Conservation (phyloP, 2,329 filamentous ascomycete species). For the Verticillium isaacii region DNA sequence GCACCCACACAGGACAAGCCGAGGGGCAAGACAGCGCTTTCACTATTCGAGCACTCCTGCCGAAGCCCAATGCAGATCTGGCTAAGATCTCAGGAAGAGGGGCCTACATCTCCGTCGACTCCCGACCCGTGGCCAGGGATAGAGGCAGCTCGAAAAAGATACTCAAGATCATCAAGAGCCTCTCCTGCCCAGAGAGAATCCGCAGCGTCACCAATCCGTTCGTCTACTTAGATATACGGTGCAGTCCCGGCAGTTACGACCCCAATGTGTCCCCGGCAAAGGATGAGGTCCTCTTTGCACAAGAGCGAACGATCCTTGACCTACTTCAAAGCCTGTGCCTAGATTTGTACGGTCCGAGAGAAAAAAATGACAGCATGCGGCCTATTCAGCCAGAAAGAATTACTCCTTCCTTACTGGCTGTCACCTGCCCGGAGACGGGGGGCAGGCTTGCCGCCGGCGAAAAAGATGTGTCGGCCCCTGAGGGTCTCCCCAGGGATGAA, state of each 20-base stretch:
- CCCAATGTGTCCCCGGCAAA: slow-evolving; percentile 68
- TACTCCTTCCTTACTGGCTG: background rate
- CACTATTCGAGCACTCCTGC: slow-evolving; percentile 53
- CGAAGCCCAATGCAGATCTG: slow-evolving; percentile 40
- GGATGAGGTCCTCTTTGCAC: slow-evolving; percentile 63
- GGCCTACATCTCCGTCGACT: slow-evolving; percentile 64
- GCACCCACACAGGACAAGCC: background rate
- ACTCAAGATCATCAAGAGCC: slow-evolving; percentile 43
- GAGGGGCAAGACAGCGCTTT: background rate
- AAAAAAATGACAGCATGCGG: background rate
- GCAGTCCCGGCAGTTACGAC: slow-evolving; percentile 61
- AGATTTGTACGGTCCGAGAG: background rate
- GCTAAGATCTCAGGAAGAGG: slow-evolving; percentile 39
- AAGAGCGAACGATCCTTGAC: slow-evolving; percentile 42
- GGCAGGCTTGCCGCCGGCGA: background rate
- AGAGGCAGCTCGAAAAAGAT: slow-evolving; percentile 59
- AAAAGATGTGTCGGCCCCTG: background rate
- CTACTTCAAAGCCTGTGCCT: slow-evolving; percentile 28
- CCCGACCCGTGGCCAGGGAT: slow-evolving; percentile 53
- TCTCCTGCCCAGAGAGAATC: slow-evolving; percentile 29
- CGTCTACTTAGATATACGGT: slow-evolving; percentile 58
- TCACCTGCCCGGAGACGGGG: background rate
- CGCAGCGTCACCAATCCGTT: slow-evolving; percentile 48
- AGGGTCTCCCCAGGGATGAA: background rate
- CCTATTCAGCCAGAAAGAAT: background rate